Evolutionary conservation across 257 asterid species (phyloP), one percentile per base, ranked within the genome.

Genomic region (Handroanthus guayacan): DNA sequence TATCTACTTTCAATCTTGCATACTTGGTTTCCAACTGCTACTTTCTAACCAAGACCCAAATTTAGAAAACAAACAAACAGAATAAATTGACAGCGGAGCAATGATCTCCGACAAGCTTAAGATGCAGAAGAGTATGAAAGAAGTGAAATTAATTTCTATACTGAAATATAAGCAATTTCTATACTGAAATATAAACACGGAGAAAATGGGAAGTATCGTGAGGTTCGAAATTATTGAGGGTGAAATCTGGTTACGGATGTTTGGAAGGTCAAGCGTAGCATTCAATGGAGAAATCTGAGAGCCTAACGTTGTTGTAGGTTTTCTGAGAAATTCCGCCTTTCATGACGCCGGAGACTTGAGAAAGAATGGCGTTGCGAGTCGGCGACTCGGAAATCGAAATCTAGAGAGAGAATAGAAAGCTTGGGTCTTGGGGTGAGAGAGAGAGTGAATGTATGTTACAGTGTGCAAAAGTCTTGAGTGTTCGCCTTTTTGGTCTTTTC

Each of bases 401-500:
- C 47, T 2, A 72, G 78, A 80, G 78, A 77, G 83, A 67, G 82
- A 50, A 60, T 3, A 6, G 13, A 58, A 5, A 36, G 20, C 14
- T 41, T 5, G 48, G 41, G 52, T 69, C 25, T n/a, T 38, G 41
- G 78, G 48, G 74, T 65, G 37, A 62, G 41, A 67, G 74, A 44
- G 69, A 48, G 77, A 13, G 68, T 2, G 50, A 14, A 8, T 43
- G 82, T 41, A 68, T 48, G 34, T 41, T 37, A 38, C 20, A 52
- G 20, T 34, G 66, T 2, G 50, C 57, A 31, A 80, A 80, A 81
- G 82, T 80, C 86, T 74, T 72, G 80, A 18, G n/a, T 56, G 63
- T 67, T 62, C 55, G 82, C 78, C 72, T 76, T 80, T 78, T 73
- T 66, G 82, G 81, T 78, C 82, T 78, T 64, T n/a, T n/a, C n/a